Evolutionary conservation across 768 basidiomycete species (phyloP).

Genomic region (Goffeauzyma gilvescens): DNA sequence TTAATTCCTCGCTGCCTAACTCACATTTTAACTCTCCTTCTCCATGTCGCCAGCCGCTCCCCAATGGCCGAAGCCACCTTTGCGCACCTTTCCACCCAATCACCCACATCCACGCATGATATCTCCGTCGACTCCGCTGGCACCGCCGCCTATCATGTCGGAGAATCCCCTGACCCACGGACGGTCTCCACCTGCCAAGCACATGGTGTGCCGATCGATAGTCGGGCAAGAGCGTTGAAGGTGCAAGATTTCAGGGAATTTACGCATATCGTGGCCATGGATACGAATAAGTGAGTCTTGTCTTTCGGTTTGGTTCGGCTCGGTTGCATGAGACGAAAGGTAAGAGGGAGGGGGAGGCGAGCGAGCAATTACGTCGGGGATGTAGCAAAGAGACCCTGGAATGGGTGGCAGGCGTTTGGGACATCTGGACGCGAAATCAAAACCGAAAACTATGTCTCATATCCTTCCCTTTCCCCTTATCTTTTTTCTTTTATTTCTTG

Average conservation of each 20-base stretch:
- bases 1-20: background rate
- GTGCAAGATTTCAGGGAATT: slow-evolving; percentile 52
- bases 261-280: slow-evolving; percentile 71
- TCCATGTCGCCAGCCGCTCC: slow-evolving; percentile 40
- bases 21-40: background rate
- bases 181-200: slow-evolving; percentile 52
- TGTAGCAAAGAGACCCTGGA: no score
- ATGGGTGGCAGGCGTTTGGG: no score
- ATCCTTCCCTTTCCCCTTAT: background rate
- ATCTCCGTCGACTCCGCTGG: slow-evolving; percentile 66
- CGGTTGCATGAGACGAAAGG: no score
- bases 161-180: slow-evolving; percentile 64
- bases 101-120: slow-evolving; percentile 27
- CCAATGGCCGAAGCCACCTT: slow-evolving; percentile 86
- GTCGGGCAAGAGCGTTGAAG: slow-evolving; percentile 48
- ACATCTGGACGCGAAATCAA: no score
- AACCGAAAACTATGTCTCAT: slow-evolving; percentile 32
- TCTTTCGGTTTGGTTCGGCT: no score
- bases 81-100: slow-evolving; percentile 34
- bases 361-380: no score
- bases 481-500: background rate
- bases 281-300: slow-evolving; percentile 54
- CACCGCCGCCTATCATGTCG: slow-evolving; percentile 64
- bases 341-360: no score
- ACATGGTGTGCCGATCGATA: slow-evolving; percentile 52